phyloP scores from a whole-genome alignment of 192 early-diverging fungal species.

The Dimargaris verticillata region DNA sequence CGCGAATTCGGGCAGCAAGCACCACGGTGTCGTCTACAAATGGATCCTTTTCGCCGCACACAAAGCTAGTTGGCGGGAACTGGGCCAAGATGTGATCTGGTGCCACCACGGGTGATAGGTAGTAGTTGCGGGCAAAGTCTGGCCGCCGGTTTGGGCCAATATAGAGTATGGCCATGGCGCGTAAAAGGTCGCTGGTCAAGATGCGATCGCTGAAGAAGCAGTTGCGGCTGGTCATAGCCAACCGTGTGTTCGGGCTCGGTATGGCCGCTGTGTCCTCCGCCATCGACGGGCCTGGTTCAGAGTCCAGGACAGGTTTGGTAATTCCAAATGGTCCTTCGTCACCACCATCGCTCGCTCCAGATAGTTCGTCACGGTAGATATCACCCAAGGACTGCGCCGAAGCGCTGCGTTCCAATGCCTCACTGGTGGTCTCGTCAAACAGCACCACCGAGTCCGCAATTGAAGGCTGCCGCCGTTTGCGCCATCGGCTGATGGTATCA shows the following conservation, averaged over 20 bases:
- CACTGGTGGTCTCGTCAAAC: neutral
- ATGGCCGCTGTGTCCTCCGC: neutral
- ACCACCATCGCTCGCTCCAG: neutral
- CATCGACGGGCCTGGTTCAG: too few species aligned
- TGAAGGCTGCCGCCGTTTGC: neutral
- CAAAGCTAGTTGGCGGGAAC: slow-evolving; percentile 80
- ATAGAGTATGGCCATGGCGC: slow-evolving; percentile 64
- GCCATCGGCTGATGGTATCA: neutral
- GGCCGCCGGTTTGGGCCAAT: slow-evolving; percentile 62
- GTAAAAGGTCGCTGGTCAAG: slow-evolving; percentile 57
- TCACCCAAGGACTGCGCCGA: neutral
- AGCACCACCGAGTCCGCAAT: neutral
- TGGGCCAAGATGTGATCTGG: slow-evolving; percentile 70
- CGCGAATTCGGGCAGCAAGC: slow-evolving; percentile 69
- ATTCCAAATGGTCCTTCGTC: too few species aligned
- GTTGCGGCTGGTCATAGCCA: slow-evolving; percentile 58
- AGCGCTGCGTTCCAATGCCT: neutral
- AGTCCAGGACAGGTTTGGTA: too few species aligned
- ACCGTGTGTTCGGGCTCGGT: slow-evolving; percentile 21
- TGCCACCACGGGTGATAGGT: slow-evolving; percentile 68
- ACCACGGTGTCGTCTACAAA: slow-evolving; percentile 93
- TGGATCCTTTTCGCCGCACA: slow-evolving; percentile 93
- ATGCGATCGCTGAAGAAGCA: slow-evolving; percentile 80
- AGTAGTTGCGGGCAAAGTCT: slow-evolving; percentile 67
- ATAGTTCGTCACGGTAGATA: neutral